Evolutionary conservation across 768 basidiomycete genomes (phyloP), one percentile per base, ranked within the genome.

Genomic region (Suillus fuscotomentosus): DNA sequence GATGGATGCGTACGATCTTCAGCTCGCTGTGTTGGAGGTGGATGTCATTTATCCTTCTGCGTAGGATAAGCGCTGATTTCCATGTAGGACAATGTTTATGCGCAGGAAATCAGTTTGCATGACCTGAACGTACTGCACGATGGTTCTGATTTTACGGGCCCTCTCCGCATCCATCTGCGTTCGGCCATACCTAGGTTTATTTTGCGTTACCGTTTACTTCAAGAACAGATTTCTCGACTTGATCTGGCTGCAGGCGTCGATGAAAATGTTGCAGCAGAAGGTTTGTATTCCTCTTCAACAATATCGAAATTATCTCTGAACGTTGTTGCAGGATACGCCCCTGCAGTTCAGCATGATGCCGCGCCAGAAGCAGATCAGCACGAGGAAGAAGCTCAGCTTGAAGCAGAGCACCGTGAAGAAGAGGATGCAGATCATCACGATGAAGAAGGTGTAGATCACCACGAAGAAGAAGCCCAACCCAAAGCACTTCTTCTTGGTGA

Each of bases 61-160:
- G 9, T 5, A n/a, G 22, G 9, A 24, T 7, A 14, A 14, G 5
- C 65, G 68, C 9, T 76, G 10, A 31, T 45, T 11, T 48, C 53
- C 56, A 48, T 55, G 13, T 65, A 92, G 90, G 90, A 92, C 72
- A 89, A 91, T 70, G 74, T 87, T 36, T 86, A 87, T 71, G 81
- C 86, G 7, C 87, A 85, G 45, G 88, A 91, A 76, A 78, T 89
- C 61, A 86, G 86, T 62, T 77, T 92, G 55, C 90, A 91, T 71
- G 90, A 92, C 70, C 78, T 92, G 54, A 87, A 88, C 72, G 79
- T 86, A 51, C 74, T 91, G 38, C 89, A 91, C 70, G 89, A 90
- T 70, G 86, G 83, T 64, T 83, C 85, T 70, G 83, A 83, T 66
- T 73, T 88, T 63, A 66, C 77, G 68, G 90, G 90, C 38, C 87